A percentile compares a stretch with the other conserved stretches of the same genome.
These are phyloP conservation scores for Vigna trinervia DNA, from an alignment of 306 rosid species.

Conservation along the genomic window DNA sequence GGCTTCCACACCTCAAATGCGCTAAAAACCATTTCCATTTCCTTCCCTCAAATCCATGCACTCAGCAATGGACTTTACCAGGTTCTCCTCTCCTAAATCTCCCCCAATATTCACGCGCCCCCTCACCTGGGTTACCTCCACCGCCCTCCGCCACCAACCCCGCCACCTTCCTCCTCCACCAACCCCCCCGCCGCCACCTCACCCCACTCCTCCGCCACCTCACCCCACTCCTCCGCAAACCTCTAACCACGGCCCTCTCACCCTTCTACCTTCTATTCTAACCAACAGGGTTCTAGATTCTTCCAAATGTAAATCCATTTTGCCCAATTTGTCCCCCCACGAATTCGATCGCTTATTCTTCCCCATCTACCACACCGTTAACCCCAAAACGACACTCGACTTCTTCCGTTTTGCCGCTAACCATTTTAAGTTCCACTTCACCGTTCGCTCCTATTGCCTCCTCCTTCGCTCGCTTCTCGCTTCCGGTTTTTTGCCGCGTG, in stretches of 20 bases:
- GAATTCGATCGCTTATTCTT: slow-evolving; percentile 62
- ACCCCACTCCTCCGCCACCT: slow-evolving; percentile 11
- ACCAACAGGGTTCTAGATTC: slow-evolving; percentile 57
- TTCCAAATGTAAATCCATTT: slow-evolving; percentile 58
- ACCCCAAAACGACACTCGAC: slow-evolving; percentile 62
- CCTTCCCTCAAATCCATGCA: slow-evolving; percentile 30
- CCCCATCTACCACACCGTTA: slow-evolving; percentile 48
- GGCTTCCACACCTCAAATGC: not conserved
- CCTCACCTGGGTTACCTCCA: slow-evolving; percentile 53
- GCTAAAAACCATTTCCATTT: not conserved
- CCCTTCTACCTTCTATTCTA: slow-evolving; percentile 60
- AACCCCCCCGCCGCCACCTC: slow-evolving; percentile 41
- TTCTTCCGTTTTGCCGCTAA: slow-evolving; percentile 64
- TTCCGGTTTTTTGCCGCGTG: slow-evolving; percentile 53
- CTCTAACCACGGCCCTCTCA: slow-evolving; percentile 14
- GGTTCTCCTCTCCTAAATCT: slow-evolving; percentile 45
- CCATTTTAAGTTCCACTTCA: slow-evolving; percentile 57
- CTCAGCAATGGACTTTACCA: slow-evolving; percentile 55
- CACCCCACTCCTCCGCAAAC: slow-evolving; percentile 38
- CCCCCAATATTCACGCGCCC: slow-evolving; percentile 50
- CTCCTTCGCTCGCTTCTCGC: slow-evolving; percentile 62
- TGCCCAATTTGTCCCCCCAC: slow-evolving; percentile 63
- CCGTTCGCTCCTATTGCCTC: slow-evolving; percentile 68
- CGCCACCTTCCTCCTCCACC: slow-evolving; percentile 44
- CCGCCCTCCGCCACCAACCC: slow-evolving; percentile 31